Conservation (phyloP, 345 rosid species). For the Noccaea caerulescens region DNA sequence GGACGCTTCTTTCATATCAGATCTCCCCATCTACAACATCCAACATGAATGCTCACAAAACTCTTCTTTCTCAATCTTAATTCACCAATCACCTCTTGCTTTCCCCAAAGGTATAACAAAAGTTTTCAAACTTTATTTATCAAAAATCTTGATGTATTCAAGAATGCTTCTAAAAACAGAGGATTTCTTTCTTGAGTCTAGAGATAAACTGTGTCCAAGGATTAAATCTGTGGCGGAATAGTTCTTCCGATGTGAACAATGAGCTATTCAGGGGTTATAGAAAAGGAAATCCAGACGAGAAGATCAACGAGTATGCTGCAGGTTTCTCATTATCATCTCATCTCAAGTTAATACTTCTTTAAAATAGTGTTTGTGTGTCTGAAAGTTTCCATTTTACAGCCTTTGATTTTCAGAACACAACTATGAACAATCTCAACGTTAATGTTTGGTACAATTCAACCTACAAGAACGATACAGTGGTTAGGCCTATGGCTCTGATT, state of each 20-base stretch:
- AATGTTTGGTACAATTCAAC: constrained; percentile 89
- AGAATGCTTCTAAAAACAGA: constrained; percentile 9
- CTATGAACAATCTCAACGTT: constrained; percentile 58
- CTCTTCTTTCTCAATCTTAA: constrained; percentile 47
- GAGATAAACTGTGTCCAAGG: constrained; percentile 70
- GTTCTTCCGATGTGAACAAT: constrained; percentile 62
- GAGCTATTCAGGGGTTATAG: constrained; percentile 69
- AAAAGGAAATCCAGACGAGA: constrained; percentile 63
- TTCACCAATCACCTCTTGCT: constrained; percentile 33
- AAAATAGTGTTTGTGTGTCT: constrained; percentile 1
- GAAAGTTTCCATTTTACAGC: constrained; percentile 50
- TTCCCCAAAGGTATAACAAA: constrained; percentile 50
- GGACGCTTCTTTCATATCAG: constrained; percentile 63
- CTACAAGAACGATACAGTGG: constrained; percentile 50
- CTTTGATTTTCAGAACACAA: constrained; percentile 84
- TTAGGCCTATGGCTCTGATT: constrained; percentile 46
- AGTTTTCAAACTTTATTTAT: neutral
- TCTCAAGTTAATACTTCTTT: neutral
- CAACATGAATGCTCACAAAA: constrained; percentile 56
- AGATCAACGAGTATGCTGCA: constrained; percentile 76
- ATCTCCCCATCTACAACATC: constrained; percentile 61
- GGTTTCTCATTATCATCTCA: constrained; percentile 53
- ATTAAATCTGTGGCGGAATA: constrained; percentile 65
- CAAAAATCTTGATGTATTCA: neutral
- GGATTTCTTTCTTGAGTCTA: constrained; percentile 33